Evolutionary conservation across 495 filamentous ascomycete species (phyloP).

Genomic region (Penicillium flavigenum): DNA sequence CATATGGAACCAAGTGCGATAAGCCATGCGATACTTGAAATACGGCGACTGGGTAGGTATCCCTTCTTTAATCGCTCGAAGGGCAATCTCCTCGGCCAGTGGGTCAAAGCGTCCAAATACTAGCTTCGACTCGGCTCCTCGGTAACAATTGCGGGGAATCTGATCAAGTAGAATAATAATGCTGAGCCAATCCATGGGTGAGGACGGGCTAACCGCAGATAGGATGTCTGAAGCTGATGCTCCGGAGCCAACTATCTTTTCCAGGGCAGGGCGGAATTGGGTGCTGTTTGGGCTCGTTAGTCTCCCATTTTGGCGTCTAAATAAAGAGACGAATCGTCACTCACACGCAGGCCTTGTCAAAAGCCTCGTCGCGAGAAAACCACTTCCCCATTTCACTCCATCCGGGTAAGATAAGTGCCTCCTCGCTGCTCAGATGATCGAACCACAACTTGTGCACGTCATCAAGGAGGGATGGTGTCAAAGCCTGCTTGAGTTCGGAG

Average conservation of each 20-base stretch:
- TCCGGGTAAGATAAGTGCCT: constrained; percentile 20
- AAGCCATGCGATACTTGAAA: constrained; percentile 29
- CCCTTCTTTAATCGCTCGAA: constrained; percentile 19
- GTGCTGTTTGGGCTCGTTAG: constrained; percentile 16
- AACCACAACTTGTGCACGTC: constrained; percentile 30
- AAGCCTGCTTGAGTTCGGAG: constrained; percentile 18
- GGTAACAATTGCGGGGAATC: constrained; percentile 36
- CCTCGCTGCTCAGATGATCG: constrained; percentile 18
- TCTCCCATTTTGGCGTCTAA: not conserved
- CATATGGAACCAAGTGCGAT: constrained; percentile 35
- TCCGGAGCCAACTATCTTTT: constrained; percentile 22
- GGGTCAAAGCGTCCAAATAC: constrained; percentile 35
- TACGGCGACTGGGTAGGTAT: constrained; percentile 21
- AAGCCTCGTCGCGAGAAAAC: constrained; percentile 28
- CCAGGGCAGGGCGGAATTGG: constrained; percentile 30
- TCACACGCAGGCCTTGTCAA: constrained; percentile 34
- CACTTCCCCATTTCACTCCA: constrained; percentile 26
- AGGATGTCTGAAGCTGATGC: constrained; percentile 25
- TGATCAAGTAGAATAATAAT: constrained; percentile 34
- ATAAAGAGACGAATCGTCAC: constrained; percentile 2
- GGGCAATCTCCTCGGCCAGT: constrained; percentile 25
- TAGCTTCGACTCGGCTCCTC: constrained; percentile 28
- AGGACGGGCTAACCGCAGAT: constrained; percentile 19
- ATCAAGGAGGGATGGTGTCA: constrained; percentile 25
- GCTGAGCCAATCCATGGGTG: constrained; percentile 27